Base-by-base conservation (phyloP, 768 basidiomycete genomes). In the Flagelloscypha sp. region DNA sequence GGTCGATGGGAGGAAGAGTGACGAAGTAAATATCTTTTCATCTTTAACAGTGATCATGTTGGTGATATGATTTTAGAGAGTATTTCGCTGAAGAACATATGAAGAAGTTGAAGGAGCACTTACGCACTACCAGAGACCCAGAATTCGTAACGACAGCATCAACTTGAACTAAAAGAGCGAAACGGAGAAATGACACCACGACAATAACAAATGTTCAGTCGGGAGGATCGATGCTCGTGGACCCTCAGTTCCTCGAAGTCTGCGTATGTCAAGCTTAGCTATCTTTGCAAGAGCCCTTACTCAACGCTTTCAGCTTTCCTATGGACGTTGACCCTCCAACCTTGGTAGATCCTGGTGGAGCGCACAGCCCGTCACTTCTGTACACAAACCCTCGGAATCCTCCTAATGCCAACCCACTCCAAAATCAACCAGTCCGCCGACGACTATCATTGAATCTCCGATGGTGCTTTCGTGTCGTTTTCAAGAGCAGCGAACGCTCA, bases 1-100 rank as follows among this genome's bases (percentile, higher is more conserved):
- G 53, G 50, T 35, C 56, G 60, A 40, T 61, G 64, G 28, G 68
- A 70, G 7, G 47, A 49, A 1, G 62, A 66, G 41, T 61, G 57
- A 45, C 58, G 64, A 24, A 62, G 70, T 71, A 44, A 22, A 61
- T 48, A 13, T 20, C 56, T 25, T 9, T 10, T 33, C 35, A 27
- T 25, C 0, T 8, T 9, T 2, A 1, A 28, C 5, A 9, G 9
- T 31, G 25, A 13, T 27, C 18, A 12, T 6, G n/a, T n/a, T n/a
- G n/a, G n/a, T n/a, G n/a, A n/a, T n/a, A n/a, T n/a, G n/a, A n/a
- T n/a, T n/a, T n/a, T n/a, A n/a, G n/a, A n/a, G n/a, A n/a, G n/a
- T n/a, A n/a, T n/a, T n/a, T n/a, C n/a, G n/a, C n/a, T n/a, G n/a
- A n/a, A n/a, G n/a, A n/a, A n/a, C n/a, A n/a, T n/a, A n/a, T n/a